phyloP scores from a whole-genome alignment of 306 rosid genomes.

The Geum urbanum region DNA sequence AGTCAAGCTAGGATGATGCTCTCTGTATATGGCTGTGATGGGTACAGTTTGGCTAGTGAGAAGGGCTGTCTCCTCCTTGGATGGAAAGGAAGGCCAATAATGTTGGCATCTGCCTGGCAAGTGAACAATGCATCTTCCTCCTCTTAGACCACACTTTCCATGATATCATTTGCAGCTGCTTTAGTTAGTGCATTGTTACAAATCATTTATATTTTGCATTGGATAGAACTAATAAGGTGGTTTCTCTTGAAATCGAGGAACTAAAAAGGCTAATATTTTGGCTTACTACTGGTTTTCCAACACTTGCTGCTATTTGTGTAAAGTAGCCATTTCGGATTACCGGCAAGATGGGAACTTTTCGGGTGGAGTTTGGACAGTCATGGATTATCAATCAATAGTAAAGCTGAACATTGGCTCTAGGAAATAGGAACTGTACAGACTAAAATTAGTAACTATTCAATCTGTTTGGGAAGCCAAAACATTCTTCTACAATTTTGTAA shows the following conservation, averaged over 20 bases:
- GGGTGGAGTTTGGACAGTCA: too few species aligned
- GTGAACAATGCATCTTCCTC: slow-evolving; percentile 34
- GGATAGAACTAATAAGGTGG: slow-evolving; percentile 13
- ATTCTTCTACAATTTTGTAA: not conserved
- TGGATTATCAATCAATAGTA: not conserved
- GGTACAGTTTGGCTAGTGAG: slow-evolving; percentile 51
- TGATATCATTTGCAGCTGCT: not conserved
- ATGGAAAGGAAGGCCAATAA: slow-evolving; percentile 67
- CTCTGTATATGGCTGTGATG: slow-evolving; percentile 70
- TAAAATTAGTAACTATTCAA: not conserved
- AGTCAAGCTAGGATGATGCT: slow-evolving; percentile 73
- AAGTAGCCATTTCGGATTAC: not conserved
- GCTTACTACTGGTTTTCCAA: not conserved
- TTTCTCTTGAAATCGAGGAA: slow-evolving; percentile 2
- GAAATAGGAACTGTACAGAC: not conserved
- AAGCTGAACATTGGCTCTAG: not conserved
- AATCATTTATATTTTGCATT: not conserved
- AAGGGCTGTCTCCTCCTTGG: slow-evolving; percentile 74
- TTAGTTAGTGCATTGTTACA: not conserved
- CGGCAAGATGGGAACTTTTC: not conserved
- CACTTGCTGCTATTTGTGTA: not conserved
- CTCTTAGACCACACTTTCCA: not conserved
- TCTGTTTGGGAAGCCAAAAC: not conserved
- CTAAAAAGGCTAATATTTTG: not conserved
- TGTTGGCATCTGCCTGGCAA: slow-evolving; percentile 83